Percentiles rank a stretch among this genome's conserved stretches.
Conservation (phyloP, 441 rosid genomes). For the Erodium moschatum region DNA sequence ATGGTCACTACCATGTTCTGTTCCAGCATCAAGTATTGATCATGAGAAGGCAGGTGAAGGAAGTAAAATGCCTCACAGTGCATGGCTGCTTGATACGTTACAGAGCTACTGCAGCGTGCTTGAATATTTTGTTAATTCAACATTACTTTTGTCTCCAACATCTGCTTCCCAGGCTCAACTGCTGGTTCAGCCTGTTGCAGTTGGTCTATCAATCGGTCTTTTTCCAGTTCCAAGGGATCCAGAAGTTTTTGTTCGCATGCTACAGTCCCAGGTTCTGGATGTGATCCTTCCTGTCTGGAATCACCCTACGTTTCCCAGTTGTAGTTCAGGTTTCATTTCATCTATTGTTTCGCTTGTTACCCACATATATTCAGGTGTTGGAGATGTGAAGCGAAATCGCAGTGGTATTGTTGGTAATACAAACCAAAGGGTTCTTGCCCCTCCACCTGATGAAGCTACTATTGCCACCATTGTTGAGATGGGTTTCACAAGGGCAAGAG, state of each 20-base stretch:
- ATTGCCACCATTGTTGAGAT: slow-evolving; percentile 87
- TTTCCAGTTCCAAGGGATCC: slow-evolving; percentile 92
- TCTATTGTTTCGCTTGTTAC: slow-evolving; percentile 70
- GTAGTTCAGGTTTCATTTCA: slow-evolving; percentile 62
- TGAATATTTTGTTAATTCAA: slow-evolving; percentile 78
- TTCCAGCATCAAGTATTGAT: slow-evolving; percentile 45
- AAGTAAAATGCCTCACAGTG: slow-evolving; percentile 49
- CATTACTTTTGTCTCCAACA: slow-evolving; percentile 58
- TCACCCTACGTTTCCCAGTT: slow-evolving; percentile 70
- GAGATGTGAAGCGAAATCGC: slow-evolving; percentile 69
- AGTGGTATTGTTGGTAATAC: slow-evolving; percentile 54
- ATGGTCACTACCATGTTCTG: slow-evolving; percentile 58
- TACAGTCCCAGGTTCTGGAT: slow-evolving; percentile 89
- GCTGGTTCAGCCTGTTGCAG: slow-evolving; percentile 82
- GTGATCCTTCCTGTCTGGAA: slow-evolving; percentile 86
- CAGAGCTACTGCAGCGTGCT: slow-evolving; percentile 70
- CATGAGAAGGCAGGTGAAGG: slow-evolving; percentile 64
- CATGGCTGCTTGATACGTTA: slow-evolving; percentile 79
- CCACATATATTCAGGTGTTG: slow-evolving; percentile 81
- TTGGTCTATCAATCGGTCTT: slow-evolving; percentile 82
- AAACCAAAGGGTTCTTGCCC: slow-evolving; percentile 66
- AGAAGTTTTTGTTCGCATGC: slow-evolving; percentile 67
- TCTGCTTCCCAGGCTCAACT: slow-evolving; percentile 80
- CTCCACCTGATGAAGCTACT: slow-evolving; percentile 82
- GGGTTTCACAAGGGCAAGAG: slow-evolving; percentile 98